These are phyloP conservation scores for Pythium periplocum DNA, from an alignment of 352 stramenopile species.

Conservation along the genomic window DNA sequence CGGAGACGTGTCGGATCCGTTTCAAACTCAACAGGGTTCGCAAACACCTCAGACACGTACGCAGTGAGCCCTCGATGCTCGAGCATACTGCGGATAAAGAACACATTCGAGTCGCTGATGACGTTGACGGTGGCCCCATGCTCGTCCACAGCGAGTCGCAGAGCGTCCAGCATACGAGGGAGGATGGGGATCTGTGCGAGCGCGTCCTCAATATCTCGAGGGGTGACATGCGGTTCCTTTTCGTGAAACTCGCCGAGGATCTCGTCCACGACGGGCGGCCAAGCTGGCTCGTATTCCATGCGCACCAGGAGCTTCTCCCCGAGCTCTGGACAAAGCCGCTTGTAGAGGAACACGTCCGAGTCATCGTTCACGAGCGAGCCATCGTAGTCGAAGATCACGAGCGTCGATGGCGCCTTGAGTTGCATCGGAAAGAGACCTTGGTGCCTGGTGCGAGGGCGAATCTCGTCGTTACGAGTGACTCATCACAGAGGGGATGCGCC, in stretches of 20 bases:
- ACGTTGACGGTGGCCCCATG: conserved; percentile 50
- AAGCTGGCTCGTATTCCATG: conserved; percentile 26
- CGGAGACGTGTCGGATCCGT: conserved; percentile 24
- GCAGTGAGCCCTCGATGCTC: conserved; percentile 22
- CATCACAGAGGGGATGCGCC: too few species aligned
- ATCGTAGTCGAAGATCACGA: conserved; percentile 83
- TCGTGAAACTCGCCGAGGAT: conserved; percentile 34
- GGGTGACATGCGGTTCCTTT: conserved; percentile 32
- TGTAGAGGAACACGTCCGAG: conserved; percentile 76
- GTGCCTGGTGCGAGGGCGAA: too few species aligned
- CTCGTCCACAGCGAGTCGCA: conserved; percentile 35
- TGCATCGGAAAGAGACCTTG: too few species aligned
- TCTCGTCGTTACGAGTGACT: too few species aligned
- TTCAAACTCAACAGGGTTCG: conserved; percentile 47
- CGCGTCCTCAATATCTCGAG: conserved; percentile 29
- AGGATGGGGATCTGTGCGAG: conserved; percentile 55
- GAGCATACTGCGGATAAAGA: conserved; percentile 80
- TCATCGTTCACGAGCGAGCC: conserved; percentile 82
- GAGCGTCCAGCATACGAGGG: conserved; percentile 59
- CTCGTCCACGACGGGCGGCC: conserved; percentile 66
- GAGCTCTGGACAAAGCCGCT: conserved; percentile 54
- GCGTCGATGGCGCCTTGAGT: neutral
- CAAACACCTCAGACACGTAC: conserved; percentile 46
- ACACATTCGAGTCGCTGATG: conserved; percentile 73
- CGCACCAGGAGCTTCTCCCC: conserved; percentile 27